A percentile compares a stretch with the other conserved stretches of the same genome.
Conservation (phyloP, 1,139 yeast genomes). For the Saccharomyces hybrid region DNA sequence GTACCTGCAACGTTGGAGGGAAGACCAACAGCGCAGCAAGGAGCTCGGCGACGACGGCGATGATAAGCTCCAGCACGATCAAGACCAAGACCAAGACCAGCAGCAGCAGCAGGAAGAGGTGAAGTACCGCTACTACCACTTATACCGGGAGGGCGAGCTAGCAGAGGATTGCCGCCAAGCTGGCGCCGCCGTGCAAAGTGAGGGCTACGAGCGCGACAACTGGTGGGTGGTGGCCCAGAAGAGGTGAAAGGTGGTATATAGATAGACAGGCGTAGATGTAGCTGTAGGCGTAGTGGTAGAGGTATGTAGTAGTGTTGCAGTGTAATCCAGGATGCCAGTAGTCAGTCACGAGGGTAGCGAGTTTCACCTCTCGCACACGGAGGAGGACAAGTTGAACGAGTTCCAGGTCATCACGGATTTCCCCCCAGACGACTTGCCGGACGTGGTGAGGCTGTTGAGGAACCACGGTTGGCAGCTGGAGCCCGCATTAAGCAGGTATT, state of each 20-base stretch:
- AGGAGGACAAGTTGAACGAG: slow-evolving; percentile 34
- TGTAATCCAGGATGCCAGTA: slow-evolving; percentile 20
- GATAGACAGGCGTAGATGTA: not conserved
- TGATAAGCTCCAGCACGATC: slow-evolving; percentile 4
- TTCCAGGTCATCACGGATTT: slow-evolving; percentile 34
- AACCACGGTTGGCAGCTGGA: slow-evolving; percentile 37
- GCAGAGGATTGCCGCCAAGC: slow-evolving; percentile 61
- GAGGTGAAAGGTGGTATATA: not conserved
- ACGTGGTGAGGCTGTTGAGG: slow-evolving; percentile 29
- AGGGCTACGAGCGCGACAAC: slow-evolving; percentile 88
- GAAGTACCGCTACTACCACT: slow-evolving; percentile 79
- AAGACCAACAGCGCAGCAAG: slow-evolving; percentile 18
- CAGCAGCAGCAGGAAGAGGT: slow-evolving; percentile 31
- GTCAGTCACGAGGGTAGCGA: slow-evolving; percentile 17
- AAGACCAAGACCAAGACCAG: not conserved
- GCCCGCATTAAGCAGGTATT: slow-evolving; percentile 34
- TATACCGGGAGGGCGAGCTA: slow-evolving; percentile 77
- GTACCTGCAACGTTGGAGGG: slow-evolving; percentile 25
- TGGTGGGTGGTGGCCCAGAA: slow-evolving; percentile 73
- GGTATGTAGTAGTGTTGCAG: not conserved
- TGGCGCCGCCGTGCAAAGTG: slow-evolving; percentile 54
- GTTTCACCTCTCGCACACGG: slow-evolving; percentile 32
- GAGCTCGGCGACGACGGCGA: slow-evolving; percentile 12
- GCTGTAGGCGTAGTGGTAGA: not conserved
- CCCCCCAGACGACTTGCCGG: slow-evolving; percentile 32